Conservation (phyloP, 169 alveolate species). For the Eimeria praecox region DNA sequence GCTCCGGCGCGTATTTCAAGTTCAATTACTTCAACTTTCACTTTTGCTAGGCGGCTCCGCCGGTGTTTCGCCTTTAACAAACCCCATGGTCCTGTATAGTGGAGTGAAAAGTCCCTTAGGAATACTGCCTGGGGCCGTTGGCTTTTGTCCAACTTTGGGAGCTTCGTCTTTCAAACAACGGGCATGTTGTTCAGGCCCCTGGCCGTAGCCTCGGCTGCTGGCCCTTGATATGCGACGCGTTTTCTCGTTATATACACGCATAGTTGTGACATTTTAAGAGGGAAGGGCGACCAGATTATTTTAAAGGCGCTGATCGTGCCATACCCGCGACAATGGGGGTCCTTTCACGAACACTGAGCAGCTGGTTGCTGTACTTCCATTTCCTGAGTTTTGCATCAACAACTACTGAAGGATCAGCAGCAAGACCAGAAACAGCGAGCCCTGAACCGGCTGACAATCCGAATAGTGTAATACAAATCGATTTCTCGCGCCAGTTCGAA, state of each 20-base stretch:
- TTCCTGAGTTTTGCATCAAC: not conserved
- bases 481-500: slow-evolving; percentile 39
- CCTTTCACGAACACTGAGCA: not conserved
- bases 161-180: not conserved
- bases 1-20: not conserved
- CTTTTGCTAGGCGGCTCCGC: not conserved
- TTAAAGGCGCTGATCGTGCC: not conserved
- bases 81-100: not conserved
- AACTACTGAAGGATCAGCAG: not conserved
- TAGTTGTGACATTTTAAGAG: not conserved
- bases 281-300: not conserved
- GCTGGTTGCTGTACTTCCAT: not conserved
- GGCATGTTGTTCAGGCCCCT: not conserved
- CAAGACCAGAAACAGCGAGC: not conserved
- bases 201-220: slow-evolving; percentile 32
- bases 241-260: not conserved
- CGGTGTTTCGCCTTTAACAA: not conserved
- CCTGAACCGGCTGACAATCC: slow-evolving; percentile 23
- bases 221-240: not conserved
- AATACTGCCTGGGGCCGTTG: not conserved
- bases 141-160: not conserved
- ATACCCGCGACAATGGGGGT: slow-evolving; percentile 10
- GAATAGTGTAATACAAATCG: slow-evolving; percentile 42
- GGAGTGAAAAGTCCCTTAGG: not conserved
- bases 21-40: not conserved